A percentile compares a stretch with the other conserved stretches of the same genome.
phyloP scores from a whole-genome alignment of 495 filamentous ascomycete species.

The Platismatia glauca region DNA sequence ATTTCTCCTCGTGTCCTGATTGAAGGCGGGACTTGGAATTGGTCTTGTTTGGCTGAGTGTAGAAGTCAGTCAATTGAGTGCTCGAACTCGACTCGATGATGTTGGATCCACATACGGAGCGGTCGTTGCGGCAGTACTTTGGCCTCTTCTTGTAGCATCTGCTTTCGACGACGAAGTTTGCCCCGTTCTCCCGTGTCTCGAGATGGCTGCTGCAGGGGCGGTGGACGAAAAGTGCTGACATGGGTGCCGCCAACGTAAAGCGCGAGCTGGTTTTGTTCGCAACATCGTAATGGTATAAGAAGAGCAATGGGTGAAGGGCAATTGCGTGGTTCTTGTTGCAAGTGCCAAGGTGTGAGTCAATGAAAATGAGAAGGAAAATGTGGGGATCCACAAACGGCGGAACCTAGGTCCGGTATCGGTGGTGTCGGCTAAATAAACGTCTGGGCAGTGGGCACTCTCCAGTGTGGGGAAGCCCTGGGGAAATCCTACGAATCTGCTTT shows the following conservation, averaged over 20 bases:
- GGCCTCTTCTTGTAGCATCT: slow-evolving; percentile 33
- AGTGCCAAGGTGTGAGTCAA: not conserved
- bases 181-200: slow-evolving; percentile 34
- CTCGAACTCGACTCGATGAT: not conserved
- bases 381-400: too few relatives aligned
- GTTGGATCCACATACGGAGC: slow-evolving; percentile 34
- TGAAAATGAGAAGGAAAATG: not conserved
- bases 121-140: slow-evolving; percentile 42
- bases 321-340: not conserved
- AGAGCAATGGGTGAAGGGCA: not conserved
- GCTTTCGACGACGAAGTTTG: slow-evolving; percentile 22
- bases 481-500: too few relatives aligned
- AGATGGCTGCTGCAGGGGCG: slow-evolving; percentile 34
- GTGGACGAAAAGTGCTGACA: slow-evolving; percentile 33
- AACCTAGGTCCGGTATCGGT: not conserved
- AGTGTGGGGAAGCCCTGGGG: too few relatives aligned
- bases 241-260: slow-evolving; percentile 10
- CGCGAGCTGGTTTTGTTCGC: slow-evolving; percentile 1
- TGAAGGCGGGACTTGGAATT: slow-evolving; percentile 63
- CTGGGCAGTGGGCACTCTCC: too few relatives aligned
- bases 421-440: not conserved
- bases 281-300: slow-evolving; percentile 7
- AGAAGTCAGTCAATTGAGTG: slow-evolving; percentile 15
- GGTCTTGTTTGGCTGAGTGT: slow-evolving; percentile 38
- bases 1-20: slow-evolving; percentile 49